Base-by-base conservation (phyloP, 306 rosid genomes). In the Abrus precatorius region DNA sequence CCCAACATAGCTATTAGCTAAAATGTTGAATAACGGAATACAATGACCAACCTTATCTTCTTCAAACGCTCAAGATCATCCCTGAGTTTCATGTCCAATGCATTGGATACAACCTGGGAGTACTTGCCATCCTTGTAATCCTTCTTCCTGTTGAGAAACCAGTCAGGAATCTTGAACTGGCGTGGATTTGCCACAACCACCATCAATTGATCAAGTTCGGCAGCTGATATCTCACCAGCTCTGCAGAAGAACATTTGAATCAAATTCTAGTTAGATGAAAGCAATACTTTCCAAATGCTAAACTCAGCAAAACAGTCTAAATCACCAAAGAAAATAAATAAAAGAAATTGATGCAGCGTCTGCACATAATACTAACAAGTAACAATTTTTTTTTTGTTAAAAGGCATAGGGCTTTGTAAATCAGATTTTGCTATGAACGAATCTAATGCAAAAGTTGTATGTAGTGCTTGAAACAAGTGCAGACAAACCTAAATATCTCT, bases 21-120 rank as follows among this genome's bases (percentile, higher is more conserved):
- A 33, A 20, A 72, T 8, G 8, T 44, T 66, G 6, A 64, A 6
- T 28, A 78, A 54, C 33, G 45, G 1, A 71, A 5, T 11, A 45
- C 3, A 72, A 62, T 7, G 43, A 62, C 38, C 14, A 20, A 92
- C 97, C 95, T 92, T 86, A 92, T 92, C 90, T 92, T 92, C 91
- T 92, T 92, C 91, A 92, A 82, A n/a, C 97, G 87, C 89, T 92
- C 97, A 41, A 92, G 90, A 76, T 92, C 94, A 75, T 92, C 97
- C 86, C 97, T 90, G 45, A 90, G 91, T 85, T 92, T 92, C 97
- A 92, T 92, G 77, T 92, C 97, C 84, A 92, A 66, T 3, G 93
- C 93, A 74, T 92, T 92, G 33, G 97, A 90, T 9, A 89, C 91
- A 11, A 89, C 92, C 83, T 91, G 97, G 0, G 97, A 89, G 53